phyloP scores from a whole-genome alignment of 257 asterid species.

The Nicotiana otophora region DNA sequence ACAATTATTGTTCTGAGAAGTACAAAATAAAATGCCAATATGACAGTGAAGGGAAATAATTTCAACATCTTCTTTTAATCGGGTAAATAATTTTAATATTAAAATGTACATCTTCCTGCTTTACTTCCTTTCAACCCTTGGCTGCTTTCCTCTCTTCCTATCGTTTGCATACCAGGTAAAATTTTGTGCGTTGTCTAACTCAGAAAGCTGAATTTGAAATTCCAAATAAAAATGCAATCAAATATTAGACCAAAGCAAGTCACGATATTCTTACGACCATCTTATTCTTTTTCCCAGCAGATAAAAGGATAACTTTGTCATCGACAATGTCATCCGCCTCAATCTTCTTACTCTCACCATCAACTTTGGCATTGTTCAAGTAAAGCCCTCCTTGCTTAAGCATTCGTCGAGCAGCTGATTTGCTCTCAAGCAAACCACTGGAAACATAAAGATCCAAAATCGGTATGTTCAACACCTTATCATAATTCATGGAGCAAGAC shows the following conservation, averaged over 20 bases:
- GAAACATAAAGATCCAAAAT: slow-evolving; percentile 61
- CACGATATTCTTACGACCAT: slow-evolving; percentile 78
- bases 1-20: not conserved
- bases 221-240: not conserved
- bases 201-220: not conserved
- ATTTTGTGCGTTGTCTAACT: not conserved
- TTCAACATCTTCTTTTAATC: not conserved
- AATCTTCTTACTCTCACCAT: slow-evolving; percentile 70
- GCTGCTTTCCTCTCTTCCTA: not conserved
- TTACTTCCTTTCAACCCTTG: not conserved
- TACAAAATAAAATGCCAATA: not conserved
- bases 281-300: slow-evolving; percentile 95
- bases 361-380: slow-evolving; percentile 66
- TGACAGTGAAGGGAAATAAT: not conserved
- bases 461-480: slow-evolving; percentile 49
- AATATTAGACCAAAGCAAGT: not conserved
- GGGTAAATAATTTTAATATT: not conserved
- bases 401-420: slow-evolving; percentile 82
- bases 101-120: not conserved
- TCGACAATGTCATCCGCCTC: slow-evolving; percentile 72
- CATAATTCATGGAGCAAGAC: slow-evolving; percentile 38
- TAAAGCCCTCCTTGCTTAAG: slow-evolving; percentile 94
- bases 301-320: slow-evolving; percentile 67
- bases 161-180: not conserved
- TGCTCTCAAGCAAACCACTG: slow-evolving; percentile 74